Percentiles rank a stretch among this genome's conserved stretches.
phyloP scores from a whole-genome alignment of 768 basidiomycete species.

The Cystobasidium tubakii region DNA sequence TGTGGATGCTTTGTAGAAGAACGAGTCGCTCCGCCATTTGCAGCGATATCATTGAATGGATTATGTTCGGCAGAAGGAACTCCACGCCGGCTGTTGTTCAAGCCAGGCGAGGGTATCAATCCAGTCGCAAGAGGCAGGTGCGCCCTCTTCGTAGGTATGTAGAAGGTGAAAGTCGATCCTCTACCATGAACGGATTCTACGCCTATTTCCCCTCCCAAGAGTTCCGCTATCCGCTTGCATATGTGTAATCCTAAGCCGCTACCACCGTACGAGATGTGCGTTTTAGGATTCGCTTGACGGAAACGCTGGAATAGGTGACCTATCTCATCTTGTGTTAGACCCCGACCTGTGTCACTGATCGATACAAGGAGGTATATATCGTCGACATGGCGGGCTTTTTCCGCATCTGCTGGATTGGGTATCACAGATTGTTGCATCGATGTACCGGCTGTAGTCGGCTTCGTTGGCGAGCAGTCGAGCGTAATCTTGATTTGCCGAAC shows the following conservation, averaged over 20 bases:
- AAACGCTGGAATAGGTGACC: conserved; percentile 38
- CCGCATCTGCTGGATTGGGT: not conserved
- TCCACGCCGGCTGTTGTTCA: not conserved
- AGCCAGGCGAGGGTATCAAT: not conserved
- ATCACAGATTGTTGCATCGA: not conserved
- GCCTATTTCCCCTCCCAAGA: conserved; percentile 28
- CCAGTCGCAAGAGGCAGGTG: not conserved
- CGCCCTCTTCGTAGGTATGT: not conserved
- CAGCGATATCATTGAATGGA: not conserved
- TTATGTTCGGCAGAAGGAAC: not conserved
- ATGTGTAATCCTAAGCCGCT: conserved; percentile 35
- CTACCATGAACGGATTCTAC: conserved; percentile 6
- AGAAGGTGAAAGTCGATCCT: conserved; percentile 35
- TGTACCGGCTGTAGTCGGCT: not conserved
- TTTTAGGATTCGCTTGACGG: conserved; percentile 35
- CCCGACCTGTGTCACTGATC: conserved; percentile 28
- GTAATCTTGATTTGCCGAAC: conserved; percentile 14
- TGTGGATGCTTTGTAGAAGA: too few relatives aligned
- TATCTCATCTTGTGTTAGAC: conserved; percentile 32
- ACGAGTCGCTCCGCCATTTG: not conserved
- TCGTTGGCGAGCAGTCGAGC: conserved; percentile 5
- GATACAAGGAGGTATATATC: conserved; percentile 30
- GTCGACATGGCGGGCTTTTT: not conserved
- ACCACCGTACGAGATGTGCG: conserved; percentile 37
- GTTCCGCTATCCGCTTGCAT: conserved; percentile 30